phyloP scores from a whole-genome alignment of 2,329 filamentous ascomycete species.

The Ascochyta lentis region DNA sequence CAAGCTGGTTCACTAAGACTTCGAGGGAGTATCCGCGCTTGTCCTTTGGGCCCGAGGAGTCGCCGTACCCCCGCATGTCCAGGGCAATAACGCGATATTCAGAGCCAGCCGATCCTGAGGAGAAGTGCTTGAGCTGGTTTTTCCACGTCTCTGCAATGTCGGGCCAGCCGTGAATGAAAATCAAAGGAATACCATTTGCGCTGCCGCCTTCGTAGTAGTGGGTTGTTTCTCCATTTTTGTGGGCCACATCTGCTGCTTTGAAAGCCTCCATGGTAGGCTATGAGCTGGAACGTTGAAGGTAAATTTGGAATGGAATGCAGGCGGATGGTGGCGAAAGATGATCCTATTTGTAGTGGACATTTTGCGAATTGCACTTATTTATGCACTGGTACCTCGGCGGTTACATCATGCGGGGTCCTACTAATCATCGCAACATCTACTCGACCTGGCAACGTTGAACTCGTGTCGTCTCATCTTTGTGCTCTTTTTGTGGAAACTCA shows the following conservation, averaged over 20 bases:
- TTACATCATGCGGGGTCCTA: slow-evolving; percentile 15
- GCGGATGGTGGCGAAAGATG: neutral
- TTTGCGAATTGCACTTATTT: neutral
- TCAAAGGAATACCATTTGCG: slow-evolving; percentile 27
- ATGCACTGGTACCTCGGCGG: slow-evolving; percentile 1
- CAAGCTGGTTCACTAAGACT: slow-evolving; percentile 35
- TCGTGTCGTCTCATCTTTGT: neutral
- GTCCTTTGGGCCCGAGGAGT: slow-evolving; percentile 19
- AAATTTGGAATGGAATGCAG: neutral
- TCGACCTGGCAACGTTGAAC: too few species aligned
- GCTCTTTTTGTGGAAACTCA: too few species aligned
- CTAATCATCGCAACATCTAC: neutral
- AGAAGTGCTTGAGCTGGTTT: slow-evolving; percentile 43
- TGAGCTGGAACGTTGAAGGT: neutral
- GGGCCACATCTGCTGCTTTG: slow-evolving; percentile 26
- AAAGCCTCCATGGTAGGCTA: slow-evolving; percentile 21
- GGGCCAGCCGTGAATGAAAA: slow-evolving; percentile 46
- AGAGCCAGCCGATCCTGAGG: slow-evolving; percentile 30
- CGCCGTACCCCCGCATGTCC: slow-evolving; percentile 49
- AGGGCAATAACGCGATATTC: slow-evolving; percentile 35
- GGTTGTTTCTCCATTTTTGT: slow-evolving; percentile 29
- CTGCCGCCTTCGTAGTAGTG: slow-evolving; percentile 36
- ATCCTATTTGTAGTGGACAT: neutral
- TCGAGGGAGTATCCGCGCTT: slow-evolving; percentile 42
- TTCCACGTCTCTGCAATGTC: slow-evolving; percentile 48